Evolutionary conservation across 2,329 filamentous ascomycete genomes (phyloP).

Genomic region (Zopfia rhizophila): DNA sequence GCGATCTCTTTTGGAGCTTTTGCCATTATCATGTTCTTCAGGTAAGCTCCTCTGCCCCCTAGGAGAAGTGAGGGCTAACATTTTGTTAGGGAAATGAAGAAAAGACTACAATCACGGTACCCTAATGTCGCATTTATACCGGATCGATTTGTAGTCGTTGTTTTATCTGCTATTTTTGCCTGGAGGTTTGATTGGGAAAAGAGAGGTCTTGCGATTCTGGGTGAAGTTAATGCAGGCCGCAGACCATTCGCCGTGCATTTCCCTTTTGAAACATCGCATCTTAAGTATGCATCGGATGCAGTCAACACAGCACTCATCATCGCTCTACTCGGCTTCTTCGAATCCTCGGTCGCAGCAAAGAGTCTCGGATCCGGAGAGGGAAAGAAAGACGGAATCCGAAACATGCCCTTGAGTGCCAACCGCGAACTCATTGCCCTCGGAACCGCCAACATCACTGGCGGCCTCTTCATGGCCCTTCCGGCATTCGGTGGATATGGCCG

Average conservation of each 20-base stretch:
- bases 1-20: conserved; percentile 83
- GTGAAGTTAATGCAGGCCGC: conserved; percentile 80
- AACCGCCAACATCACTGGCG: conserved; percentile 88
- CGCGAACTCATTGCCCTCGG: conserved; percentile 93
- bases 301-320: conserved; percentile 95
- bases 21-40: conserved; percentile 86
- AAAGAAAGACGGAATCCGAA: conserved; percentile 73
- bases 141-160: conserved; percentile 89
- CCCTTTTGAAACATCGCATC: conserved; percentile 80
- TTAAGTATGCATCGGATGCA: conserved; percentile 84
- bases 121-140: conserved; percentile 87
- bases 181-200: conserved; percentile 81
- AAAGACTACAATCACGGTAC: conserved; percentile 79
- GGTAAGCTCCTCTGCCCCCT: conserved; percentile 61
- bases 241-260: conserved; percentile 82
- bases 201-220: conserved; percentile 83
- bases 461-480: conserved; percentile 90
- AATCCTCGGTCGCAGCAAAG: conserved; percentile 95
- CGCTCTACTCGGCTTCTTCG: conserved; percentile 96
- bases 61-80: conserved; percentile 21
- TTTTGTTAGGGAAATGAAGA: conserved; percentile 76
- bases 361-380: conserved; percentile 69
- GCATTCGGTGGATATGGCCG: conserved; percentile 96
- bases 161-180: conserved; percentile 82
- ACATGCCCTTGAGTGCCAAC: conserved; percentile 87